These are phyloP conservation scores for Centaurea solstitialis DNA, from an alignment of 129 eudicot species.

Conservation along the genomic window DNA sequence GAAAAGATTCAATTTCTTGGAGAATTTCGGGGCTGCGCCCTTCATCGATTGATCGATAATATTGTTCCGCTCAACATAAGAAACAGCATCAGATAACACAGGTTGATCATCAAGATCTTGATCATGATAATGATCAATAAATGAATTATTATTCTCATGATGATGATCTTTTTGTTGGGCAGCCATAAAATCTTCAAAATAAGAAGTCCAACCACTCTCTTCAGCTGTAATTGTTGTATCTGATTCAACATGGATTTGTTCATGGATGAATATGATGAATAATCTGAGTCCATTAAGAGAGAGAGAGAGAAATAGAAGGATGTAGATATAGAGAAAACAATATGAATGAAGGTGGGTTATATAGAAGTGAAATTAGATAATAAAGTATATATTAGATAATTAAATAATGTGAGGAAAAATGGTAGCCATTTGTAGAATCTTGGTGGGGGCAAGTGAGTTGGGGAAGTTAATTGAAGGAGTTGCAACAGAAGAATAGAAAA, in stretches of 20 bases:
- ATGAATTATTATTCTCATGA: constrained; percentile 1
- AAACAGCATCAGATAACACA: constrained; percentile 64
- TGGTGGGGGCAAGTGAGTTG: constrained; percentile 51
- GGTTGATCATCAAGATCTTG: constrained; percentile 2
- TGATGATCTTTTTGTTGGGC: constrained; percentile 40
- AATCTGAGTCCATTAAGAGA: constrained; percentile 23
- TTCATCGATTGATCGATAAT: constrained; percentile 19
- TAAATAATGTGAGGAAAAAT: constrained; percentile 28
- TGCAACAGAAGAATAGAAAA: constrained; percentile 29
- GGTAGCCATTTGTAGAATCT: constrained; percentile 43
- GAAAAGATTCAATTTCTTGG: constrained; percentile 43
- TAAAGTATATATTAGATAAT: not conserved
- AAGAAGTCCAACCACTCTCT: constrained; percentile 85
- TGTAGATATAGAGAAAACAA: constrained; percentile 18
- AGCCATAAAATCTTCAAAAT: constrained; percentile 64
- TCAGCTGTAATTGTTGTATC: constrained; percentile 33
- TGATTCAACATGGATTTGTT: constrained; percentile 17
- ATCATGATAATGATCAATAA: not conserved
- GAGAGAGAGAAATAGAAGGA: constrained; percentile 15
- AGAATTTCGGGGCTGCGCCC: constrained; percentile 33
- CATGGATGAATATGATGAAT: constrained; percentile 30
- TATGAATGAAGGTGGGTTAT: constrained; percentile 21
- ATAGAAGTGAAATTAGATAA: constrained; percentile 17
- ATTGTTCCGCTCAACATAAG: constrained; percentile 28
- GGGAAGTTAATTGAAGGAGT: constrained; percentile 45